These are phyloP conservation scores for Aulographum hederae DNA, from an alignment of 2,329 filamentous ascomycete genomes.

Conservation along the genomic window DNA sequence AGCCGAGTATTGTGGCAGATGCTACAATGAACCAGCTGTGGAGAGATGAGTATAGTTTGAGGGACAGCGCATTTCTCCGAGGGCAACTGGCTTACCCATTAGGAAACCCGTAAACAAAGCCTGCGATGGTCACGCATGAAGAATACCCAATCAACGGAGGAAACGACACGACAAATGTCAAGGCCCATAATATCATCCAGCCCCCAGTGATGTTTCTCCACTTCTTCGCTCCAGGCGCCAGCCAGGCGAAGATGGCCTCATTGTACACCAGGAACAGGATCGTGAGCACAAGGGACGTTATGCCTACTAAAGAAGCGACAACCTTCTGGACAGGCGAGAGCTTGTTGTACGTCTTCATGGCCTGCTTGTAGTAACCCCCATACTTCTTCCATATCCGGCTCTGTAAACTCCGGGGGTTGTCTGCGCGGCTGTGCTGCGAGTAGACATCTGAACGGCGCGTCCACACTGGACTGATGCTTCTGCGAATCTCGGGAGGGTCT, in stretches of 20 bases:
- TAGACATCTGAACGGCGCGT: background rate
- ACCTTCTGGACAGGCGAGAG: conserved; percentile 44
- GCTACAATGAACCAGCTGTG: conserved; percentile 69
- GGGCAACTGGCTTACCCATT: conserved; percentile 36
- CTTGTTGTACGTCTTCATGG: conserved; percentile 32
- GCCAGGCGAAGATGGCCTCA: conserved; percentile 57
- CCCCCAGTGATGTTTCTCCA: conserved; percentile 62
- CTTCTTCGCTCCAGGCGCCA: conserved; percentile 53
- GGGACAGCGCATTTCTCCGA: background rate
- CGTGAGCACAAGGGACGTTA: conserved; percentile 34
- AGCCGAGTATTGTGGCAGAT: conserved; percentile 59
- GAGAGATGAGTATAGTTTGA: background rate
- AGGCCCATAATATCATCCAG: conserved; percentile 55
- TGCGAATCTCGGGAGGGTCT: no score
- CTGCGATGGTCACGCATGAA: conserved; percentile 50
- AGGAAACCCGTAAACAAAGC: conserved; percentile 55
- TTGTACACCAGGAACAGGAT: conserved; percentile 63
- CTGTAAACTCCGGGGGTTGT: conserved; percentile 15
- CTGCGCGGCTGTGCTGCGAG: background rate
- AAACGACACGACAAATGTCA: conserved; percentile 63
- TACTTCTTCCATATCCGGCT: conserved; percentile 23
- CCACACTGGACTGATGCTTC: background rate
- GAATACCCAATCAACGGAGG: conserved; percentile 81
- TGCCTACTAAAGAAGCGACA: conserved; percentile 31
- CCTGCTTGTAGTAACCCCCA: conserved; percentile 25